Conservation (phyloP, 108 stramenopile species). For the Fragilariopsis cylindrus region DNA sequence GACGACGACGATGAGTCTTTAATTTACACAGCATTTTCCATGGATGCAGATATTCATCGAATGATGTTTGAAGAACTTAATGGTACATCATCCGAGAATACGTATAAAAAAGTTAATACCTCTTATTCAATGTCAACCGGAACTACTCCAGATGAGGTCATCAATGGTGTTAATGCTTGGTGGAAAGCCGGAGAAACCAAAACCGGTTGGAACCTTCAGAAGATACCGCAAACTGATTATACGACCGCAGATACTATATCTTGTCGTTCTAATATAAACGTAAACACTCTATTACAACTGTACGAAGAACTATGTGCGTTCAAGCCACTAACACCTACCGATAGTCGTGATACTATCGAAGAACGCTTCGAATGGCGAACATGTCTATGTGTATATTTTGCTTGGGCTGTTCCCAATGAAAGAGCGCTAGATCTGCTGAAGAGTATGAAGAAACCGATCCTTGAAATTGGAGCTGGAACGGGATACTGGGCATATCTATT, state of each 20-base stretch:
- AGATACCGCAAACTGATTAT: not conserved
- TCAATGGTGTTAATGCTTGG: not conserved
- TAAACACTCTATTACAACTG: not conserved
- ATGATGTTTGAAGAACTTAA: not conserved
- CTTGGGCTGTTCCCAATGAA: conserved; percentile 60
- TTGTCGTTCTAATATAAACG: not conserved
- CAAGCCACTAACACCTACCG: not conserved
- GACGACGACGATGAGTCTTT: not conserved
- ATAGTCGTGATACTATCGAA: conserved; percentile 1
- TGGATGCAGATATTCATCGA: not conserved
- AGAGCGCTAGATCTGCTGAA: conserved; percentile 32
- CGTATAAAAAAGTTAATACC: no score
- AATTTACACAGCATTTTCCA: not conserved
- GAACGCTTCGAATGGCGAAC: conserved; percentile 15
- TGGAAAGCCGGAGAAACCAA: conserved; percentile 16
- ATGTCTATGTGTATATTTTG: conserved; percentile 27
- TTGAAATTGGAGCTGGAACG: conserved; percentile 54
- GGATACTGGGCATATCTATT: conserved; percentile 57
- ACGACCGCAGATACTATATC: not conserved
- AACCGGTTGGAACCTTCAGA: conserved; percentile 9
- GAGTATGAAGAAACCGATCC: conserved; percentile 34
- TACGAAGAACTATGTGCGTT: conserved; percentile 10
- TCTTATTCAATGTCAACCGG: no score
- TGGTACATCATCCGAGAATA: not conserved
- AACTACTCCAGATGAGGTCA: not conserved